Conservation (phyloP, 768 basidiomycete genomes). For the Sporobolomyces roseus region DNA sequence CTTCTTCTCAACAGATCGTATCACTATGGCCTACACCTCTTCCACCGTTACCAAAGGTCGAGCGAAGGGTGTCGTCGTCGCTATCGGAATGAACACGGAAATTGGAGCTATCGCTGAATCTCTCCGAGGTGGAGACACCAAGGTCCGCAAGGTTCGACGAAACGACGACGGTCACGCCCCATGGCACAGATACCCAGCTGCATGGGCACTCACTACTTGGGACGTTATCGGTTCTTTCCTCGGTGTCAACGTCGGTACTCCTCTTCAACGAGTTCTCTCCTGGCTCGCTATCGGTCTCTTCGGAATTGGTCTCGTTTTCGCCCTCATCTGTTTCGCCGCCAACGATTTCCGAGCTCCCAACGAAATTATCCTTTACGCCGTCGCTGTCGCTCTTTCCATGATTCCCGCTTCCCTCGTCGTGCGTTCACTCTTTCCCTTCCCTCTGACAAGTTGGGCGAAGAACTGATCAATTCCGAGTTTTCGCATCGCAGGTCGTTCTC, state of each 20-base stretch:
- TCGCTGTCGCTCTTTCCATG: slow-evolving; percentile 41
- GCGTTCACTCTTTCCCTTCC: neutral
- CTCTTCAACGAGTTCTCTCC: slow-evolving; percentile 41
- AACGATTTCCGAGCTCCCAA: slow-evolving; percentile 35
- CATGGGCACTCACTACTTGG: slow-evolving; percentile 29
- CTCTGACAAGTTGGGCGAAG: no score
- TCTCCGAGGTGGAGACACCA: slow-evolving; percentile 46
- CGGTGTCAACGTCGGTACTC: slow-evolving; percentile 47
- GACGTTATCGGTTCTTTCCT: slow-evolving; percentile 49
- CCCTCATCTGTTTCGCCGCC: slow-evolving; percentile 43
- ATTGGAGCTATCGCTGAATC: slow-evolving; percentile 51
- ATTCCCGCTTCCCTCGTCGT: slow-evolving; percentile 42
- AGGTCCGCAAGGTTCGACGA: slow-evolving; percentile 48
- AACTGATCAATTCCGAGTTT: neutral
- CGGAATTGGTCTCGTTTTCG: slow-evolving; percentile 41
- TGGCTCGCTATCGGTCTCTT: slow-evolving; percentile 44
- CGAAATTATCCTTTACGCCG: slow-evolving; percentile 44
- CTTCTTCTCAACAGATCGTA: slow-evolving; percentile 31
- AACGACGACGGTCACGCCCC: slow-evolving; percentile 44
- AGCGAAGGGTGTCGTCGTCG: slow-evolving; percentile 50
- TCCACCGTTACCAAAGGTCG: slow-evolving; percentile 53
- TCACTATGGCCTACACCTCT: slow-evolving; percentile 50
- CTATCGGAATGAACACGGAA: slow-evolving; percentile 51
- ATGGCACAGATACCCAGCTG: slow-evolving; percentile 36
- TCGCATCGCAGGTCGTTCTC: slow-evolving; percentile 48